A percentile compares a stretch with the other conserved stretches of the same genome.
Conservation (phyloP, 441 rosid species). For the Euphorbia celastroides region DNA sequence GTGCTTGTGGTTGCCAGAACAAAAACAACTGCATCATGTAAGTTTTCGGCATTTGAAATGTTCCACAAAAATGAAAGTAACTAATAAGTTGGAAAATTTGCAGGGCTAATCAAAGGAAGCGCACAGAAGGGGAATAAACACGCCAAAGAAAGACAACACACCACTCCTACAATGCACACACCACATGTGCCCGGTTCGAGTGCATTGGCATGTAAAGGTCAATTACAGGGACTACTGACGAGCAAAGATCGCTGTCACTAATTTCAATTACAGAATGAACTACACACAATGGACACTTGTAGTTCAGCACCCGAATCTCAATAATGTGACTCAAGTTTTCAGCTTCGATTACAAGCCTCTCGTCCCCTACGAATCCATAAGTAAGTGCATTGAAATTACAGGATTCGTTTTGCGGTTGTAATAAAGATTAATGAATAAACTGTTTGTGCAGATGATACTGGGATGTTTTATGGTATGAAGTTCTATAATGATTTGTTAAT, state of each 20-base stretch:
- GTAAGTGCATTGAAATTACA: slow-evolving; percentile 44
- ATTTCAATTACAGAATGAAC: slow-evolving; percentile 43
- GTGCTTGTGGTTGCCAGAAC: slow-evolving; percentile 51
- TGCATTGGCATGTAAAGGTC: slow-evolving; percentile 52
- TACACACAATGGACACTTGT: slow-evolving; percentile 48
- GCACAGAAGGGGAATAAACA: slow-evolving; percentile 45
- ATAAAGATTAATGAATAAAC: background rate
- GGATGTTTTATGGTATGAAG: slow-evolving; percentile 61
- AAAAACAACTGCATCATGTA: slow-evolving; percentile 32
- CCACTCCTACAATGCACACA: slow-evolving; percentile 68
- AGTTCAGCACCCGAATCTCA: slow-evolving; percentile 78
- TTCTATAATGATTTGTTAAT: slow-evolving; percentile 60
- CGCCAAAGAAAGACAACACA: too few relatives aligned
- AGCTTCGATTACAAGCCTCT: slow-evolving; percentile 90
- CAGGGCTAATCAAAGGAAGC: slow-evolving; percentile 62
- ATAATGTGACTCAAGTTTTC: slow-evolving; percentile 76
- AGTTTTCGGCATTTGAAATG: slow-evolving; percentile 9
- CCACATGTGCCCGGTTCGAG: slow-evolving; percentile 60
- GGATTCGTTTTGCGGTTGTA: too few relatives aligned
- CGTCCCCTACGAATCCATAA: slow-evolving; percentile 66
- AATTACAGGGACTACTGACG: slow-evolving; percentile 49
- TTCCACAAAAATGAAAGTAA: too few relatives aligned
- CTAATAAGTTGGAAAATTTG: slow-evolving; percentile 23
- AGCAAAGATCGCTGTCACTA: slow-evolving; percentile 38
- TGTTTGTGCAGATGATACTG: slow-evolving; percentile 50